Evolutionary conservation across 345 rosid genomes (phyloP), one percentile per base, ranked within the genome.

Genomic region (Euphorbia pulcherrima): DNA sequence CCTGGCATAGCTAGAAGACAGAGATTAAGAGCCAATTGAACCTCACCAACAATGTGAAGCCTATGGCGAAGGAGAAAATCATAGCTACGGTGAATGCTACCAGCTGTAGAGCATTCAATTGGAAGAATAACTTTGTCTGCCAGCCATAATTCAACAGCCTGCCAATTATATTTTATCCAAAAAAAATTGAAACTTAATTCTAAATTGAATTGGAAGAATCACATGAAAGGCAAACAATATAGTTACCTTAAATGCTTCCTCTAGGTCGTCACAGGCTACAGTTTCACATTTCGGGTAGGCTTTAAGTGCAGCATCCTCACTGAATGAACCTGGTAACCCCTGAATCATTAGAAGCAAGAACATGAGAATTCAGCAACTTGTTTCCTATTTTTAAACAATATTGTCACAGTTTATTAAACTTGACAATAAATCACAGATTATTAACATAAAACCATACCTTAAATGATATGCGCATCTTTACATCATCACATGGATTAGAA

Each of bases 221-320:
- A 61, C 1, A 39, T 20, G 33, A 48, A 60, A 60, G 24, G 29
- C 1, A 37, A 69, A 60, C 6, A 67, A 44, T 10, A 56, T 4
- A 62, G 11, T 10, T 46, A 85, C 88, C 88, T 86, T 84, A 69
- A 86, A 86, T 26, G 86, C 79, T 63, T 82, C 90, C 73, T 86
- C 90, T 55, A 64, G 82, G 48, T 84, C 85, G 41, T 70, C 76
- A 64, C 90, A 82, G 30, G 88, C 85, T 33, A 86, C 81, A 56
- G 88, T 79, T 72, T 86, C 81, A 73, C 85, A 82, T 35, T 80
- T 75, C 12, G 90, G 86, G 72, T 86, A 86, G 54, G 88, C 88
- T 70, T 86, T 86, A n/a, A 78, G 80, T 16, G 88, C 90, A 44
- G 90, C 90, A 24, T 80, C 88, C 74, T 86, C 90, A 33, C 76